Evolutionary conservation across 2,329 filamentous ascomycete genomes (phyloP), one percentile per base, ranked within the genome.

Genomic region (Aureobasidium sp.): DNA sequence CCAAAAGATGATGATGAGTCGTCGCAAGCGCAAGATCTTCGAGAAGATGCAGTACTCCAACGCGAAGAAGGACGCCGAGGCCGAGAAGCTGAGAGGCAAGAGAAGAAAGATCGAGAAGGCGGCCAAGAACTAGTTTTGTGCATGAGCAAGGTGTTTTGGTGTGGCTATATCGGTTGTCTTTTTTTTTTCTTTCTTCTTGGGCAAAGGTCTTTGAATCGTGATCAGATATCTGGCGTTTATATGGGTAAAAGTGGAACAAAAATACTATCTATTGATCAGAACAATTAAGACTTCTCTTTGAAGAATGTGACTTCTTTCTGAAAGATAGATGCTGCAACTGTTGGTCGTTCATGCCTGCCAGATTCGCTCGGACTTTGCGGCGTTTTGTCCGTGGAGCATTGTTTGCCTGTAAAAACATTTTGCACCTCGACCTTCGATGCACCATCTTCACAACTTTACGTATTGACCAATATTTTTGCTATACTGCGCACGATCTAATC

Each of bases 21-120:
- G 95, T 76, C 94, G 95, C 84, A 99, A 97, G 86, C 83, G 94
- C 70, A 97, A 97, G 85, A 79, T 97, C 70, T 88, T 93, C 67
- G 94, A 97, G 81, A 94, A 97, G 80, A 99, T 99, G 90, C 82
- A 91, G 72, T 95, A 96, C 77, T 91, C 86, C 65, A 96, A 97
- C 77, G 92, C 88, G 78, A 92, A 94, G 82, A 90, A 91, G 81
- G 93, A 93, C 67, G 88, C 86, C 30, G 91, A 96, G 78, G 90
- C 93, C 51, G 88, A 93, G 79, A 89, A 87, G 77, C 78, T 99
- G 73, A 84, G 92, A 68, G 83, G 82, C 62, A 99, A 99, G 87
- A 86, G 90, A 76, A 89, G 94, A 78, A 96, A 86, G 82, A 76
- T 97, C 64, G 94, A 97, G 78, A 91, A 76, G 69, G 72, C 14